Conservation (phyloP, 768 basidiomycete genomes). For the Mycena epipterygia region DNA sequence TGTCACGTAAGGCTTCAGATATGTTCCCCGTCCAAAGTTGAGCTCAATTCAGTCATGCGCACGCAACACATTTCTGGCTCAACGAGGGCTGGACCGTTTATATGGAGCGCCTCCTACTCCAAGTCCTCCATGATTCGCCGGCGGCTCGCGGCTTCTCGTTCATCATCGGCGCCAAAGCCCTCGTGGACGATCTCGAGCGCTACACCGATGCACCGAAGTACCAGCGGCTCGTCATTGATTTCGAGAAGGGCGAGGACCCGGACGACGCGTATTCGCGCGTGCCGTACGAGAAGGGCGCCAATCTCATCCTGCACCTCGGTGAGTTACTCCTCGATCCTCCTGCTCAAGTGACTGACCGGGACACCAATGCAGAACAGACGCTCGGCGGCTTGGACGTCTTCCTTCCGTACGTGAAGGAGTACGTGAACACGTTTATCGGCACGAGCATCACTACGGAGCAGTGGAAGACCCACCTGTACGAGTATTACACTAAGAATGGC, state of each 20-base stretch:
- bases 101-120: constrained; percentile 85
- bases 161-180: constrained; percentile 79
- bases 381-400: constrained; percentile 89
- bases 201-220: constrained; percentile 77
- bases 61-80: constrained; percentile 89
- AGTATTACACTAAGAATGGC: constrained; percentile 73
- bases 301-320: constrained; percentile 90
- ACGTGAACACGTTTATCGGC: constrained; percentile 85
- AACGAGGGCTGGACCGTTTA: constrained; percentile 97
- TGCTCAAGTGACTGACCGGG: background rate
- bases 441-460: constrained; percentile 87
- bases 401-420: constrained; percentile 87
- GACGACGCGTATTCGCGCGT: constrained; percentile 83
- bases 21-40: background rate
- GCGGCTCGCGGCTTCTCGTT: constrained; percentile 86
- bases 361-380: constrained; percentile 62
- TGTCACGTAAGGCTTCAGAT: constrained; percentile 65
- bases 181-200: constrained; percentile 77
- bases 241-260: constrained; percentile 79
- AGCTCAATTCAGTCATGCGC: constrained; percentile 63
- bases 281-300: constrained; percentile 93
- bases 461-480: constrained; percentile 87
- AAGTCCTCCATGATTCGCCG: constrained; percentile 72
- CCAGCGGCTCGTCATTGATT: constrained; percentile 84
- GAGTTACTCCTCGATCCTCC: background rate